A percentile compares a stretch with the other conserved stretches of the same genome.
These are phyloP conservation scores for Exophiala alcalophila DNA, from an alignment of 2,329 filamentous ascomycete genomes.

Conservation along the genomic window DNA sequence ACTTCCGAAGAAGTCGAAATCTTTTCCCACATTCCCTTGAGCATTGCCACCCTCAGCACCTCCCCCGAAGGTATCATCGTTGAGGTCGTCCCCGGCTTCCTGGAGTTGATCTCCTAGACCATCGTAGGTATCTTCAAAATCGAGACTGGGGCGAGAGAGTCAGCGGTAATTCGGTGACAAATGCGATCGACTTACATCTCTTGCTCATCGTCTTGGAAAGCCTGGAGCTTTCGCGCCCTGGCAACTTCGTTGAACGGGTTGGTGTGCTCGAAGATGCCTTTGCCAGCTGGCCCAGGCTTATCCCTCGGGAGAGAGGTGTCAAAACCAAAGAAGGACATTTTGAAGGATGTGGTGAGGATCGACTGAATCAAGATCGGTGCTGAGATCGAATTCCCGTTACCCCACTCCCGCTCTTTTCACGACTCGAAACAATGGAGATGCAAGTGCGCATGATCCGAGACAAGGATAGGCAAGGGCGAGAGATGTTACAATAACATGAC, in stretches of 20 bases:
- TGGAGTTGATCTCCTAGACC: slow-evolving; percentile 86
- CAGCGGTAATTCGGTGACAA: slow-evolving; percentile 5
- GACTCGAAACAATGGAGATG: slow-evolving; percentile 16
- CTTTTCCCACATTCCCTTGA: slow-evolving; percentile 67
- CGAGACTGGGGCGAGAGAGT: slow-evolving; percentile 57
- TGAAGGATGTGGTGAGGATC: neutral
- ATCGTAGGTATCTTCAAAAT: slow-evolving; percentile 98
- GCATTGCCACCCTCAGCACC: slow-evolving; percentile 46
- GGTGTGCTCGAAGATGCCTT: slow-evolving; percentile 72
- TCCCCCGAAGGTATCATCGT: slow-evolving; percentile 87
- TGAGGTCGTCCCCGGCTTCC: slow-evolving; percentile 89
- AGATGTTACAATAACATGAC: slow-evolving; percentile 22
- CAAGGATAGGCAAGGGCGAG: slow-evolving; percentile 18
- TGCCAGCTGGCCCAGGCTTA: slow-evolving; percentile 52
- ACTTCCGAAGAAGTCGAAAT: slow-evolving; percentile 95
- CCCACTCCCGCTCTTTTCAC: slow-evolving; percentile 29
- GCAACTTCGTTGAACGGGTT: slow-evolving; percentile 88
- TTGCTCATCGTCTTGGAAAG: slow-evolving; percentile 53
- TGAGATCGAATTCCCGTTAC: slow-evolving; percentile 1
- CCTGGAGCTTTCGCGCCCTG: slow-evolving; percentile 47
- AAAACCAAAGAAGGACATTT: slow-evolving; percentile 92
- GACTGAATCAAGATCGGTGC: slow-evolving; percentile 46
- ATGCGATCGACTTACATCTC: slow-evolving; percentile 48
- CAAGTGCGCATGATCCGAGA: slow-evolving; percentile 25
- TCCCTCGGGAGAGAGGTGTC: slow-evolving; percentile 66